These are phyloP conservation scores for Pouteria campechiana DNA, from an alignment of 179 eudicot species.

Conservation along the genomic window DNA sequence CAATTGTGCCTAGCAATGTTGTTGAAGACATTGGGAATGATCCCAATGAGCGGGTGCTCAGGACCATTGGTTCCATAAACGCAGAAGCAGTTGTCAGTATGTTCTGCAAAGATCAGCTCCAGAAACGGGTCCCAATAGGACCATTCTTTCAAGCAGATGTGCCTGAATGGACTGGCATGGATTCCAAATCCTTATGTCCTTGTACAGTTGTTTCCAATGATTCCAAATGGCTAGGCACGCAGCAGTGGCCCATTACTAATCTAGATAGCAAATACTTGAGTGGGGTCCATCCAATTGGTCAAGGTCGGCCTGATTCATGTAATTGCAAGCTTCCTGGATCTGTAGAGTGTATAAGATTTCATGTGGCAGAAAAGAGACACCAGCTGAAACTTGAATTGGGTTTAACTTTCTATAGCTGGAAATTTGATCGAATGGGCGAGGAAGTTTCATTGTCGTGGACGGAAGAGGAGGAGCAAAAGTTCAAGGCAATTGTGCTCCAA, in stretches of 20 bases:
- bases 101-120: constrained; percentile 11
- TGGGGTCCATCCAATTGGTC: constrained; percentile 57
- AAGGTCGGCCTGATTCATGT: constrained; percentile 60
- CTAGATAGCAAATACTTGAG: constrained; percentile 13
- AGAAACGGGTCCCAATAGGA: constrained; percentile 50
- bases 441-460: constrained; percentile 57
- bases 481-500: constrained; percentile 32
- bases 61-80: constrained; percentile 12
- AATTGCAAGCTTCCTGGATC: constrained; percentile 61
- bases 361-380: constrained; percentile 41
- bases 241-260: constrained; percentile 52
- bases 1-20: constrained; percentile 13
- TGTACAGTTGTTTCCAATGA: constrained; percentile 39
- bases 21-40: constrained; percentile 6
- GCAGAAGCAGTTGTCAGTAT: constrained; percentile 9
- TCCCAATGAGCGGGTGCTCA: too few species aligned
- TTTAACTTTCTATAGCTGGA: constrained; percentile 52
- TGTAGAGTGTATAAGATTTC: constrained; percentile 53
- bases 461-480: constrained; percentile 43
- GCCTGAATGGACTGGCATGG: constrained; percentile 51
- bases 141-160: constrained; percentile 50
- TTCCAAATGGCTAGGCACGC: constrained; percentile 55
- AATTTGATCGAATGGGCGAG: constrained; percentile 74
- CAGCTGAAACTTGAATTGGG: constrained; percentile 60
- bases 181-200: too few species aligned